Percentiles rank a stretch among this genome's conserved stretches.
Conservation (phyloP, 129 eudicot species). For the Flaveria sonorensis region DNA sequence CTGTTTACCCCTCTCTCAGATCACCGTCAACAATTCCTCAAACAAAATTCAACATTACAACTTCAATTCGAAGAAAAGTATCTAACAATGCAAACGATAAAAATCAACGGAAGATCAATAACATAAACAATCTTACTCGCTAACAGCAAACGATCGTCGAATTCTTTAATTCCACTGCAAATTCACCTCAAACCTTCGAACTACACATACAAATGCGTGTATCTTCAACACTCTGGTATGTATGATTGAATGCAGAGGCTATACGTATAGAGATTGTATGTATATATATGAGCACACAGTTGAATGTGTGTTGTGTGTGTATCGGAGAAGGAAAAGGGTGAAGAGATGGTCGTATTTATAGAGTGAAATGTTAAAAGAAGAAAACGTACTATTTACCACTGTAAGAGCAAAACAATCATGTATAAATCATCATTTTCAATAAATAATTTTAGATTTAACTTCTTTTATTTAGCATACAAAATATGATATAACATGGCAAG, state of each 20-base stretch:
- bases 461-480: too few species aligned
- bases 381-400: neutral
- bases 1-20: slow-evolving; percentile 43
- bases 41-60: slow-evolving; percentile 31
- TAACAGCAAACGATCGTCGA: slow-evolving; percentile 21
- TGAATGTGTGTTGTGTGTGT: slow-evolving; percentile 19
- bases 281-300: slow-evolving; percentile 14
- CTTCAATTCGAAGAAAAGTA: slow-evolving; percentile 52
- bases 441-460: too few species aligned
- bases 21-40: slow-evolving; percentile 44
- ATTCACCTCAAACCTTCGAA: slow-evolving; percentile 23
- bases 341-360: neutral
- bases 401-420: too few species aligned
- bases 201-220: slow-evolving; percentile 10
- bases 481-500: too few species aligned
- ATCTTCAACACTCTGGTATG: slow-evolving; percentile 15
- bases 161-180: slow-evolving; percentile 27
- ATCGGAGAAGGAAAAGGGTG: slow-evolving; percentile 25
- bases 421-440: too few species aligned
- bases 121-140: slow-evolving; percentile 10
- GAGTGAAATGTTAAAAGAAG: neutral
- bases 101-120: neutral
- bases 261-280: slow-evolving; percentile 15
- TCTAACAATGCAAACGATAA: slow-evolving; percentile 14
- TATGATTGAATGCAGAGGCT: slow-evolving; percentile 26